Evolutionary conservation across 2,329 filamentous ascomycete genomes (phyloP).

Genomic region (Emmonsiellopsis sp.): DNA sequence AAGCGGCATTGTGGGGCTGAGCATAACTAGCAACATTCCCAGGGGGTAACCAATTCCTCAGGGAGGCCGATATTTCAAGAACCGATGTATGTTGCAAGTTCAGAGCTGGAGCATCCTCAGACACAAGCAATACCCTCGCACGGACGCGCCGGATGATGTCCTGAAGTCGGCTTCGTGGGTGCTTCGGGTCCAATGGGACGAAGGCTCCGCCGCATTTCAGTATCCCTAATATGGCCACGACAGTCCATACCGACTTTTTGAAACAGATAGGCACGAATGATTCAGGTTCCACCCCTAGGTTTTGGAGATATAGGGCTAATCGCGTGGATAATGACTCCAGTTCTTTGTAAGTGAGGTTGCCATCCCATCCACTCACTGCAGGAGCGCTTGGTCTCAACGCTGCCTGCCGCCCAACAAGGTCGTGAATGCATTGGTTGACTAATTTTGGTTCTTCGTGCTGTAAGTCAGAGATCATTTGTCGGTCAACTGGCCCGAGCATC

Average conservation of each 20-base stretch:
- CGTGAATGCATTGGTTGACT: conserved; percentile 8
- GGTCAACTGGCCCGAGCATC: background rate
- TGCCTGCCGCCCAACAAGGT: conserved; percentile 8
- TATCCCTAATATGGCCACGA: conserved; percentile 32
- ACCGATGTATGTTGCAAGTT: conserved; percentile 18
- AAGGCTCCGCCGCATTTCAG: conserved; percentile 36
- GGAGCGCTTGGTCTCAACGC: conserved; percentile 8
- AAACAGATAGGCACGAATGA: conserved; percentile 31
- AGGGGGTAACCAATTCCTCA: conserved; percentile 8
- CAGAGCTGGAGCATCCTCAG: conserved; percentile 10
- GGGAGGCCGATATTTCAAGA: conserved; percentile 19
- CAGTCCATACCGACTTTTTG: conserved; percentile 36
- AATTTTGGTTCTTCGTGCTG: conserved; percentile 26
- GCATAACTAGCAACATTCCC: conserved; percentile 19
- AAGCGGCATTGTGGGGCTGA: conserved; percentile 30
- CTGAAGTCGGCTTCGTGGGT: conserved; percentile 29
- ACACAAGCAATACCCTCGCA: conserved; percentile 18
- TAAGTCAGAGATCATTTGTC: background rate
- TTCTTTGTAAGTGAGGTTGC: conserved; percentile 28
- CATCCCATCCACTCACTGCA: conserved; percentile 21
- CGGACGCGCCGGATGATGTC: conserved; percentile 25
- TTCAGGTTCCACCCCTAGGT: conserved; percentile 32
- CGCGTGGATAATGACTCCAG: conserved; percentile 29
- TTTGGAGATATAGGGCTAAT: conserved; percentile 23
- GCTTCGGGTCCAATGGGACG: conserved; percentile 32